phyloP scores from a whole-genome alignment of 2,329 filamentous ascomycete genomes.

The Penicillium sp. region DNA sequence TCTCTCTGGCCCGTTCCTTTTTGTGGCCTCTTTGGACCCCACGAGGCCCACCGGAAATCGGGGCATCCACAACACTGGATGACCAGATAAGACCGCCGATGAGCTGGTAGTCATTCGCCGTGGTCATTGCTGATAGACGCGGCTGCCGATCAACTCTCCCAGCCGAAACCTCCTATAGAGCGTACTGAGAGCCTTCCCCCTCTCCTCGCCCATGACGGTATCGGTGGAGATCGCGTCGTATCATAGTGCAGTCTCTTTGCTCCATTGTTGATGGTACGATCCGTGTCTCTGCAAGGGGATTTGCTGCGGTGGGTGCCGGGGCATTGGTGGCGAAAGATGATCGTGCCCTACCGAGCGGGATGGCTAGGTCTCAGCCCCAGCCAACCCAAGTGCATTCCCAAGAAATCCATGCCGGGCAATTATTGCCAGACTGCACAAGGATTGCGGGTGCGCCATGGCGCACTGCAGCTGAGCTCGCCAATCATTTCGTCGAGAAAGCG shows the following conservation, averaged over 20 bases:
- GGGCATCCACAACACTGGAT: constrained; percentile 20
- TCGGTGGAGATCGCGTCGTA: no score
- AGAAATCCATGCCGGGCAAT: not conserved
- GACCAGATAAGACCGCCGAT: constrained; percentile 26
- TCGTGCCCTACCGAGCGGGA: not conserved
- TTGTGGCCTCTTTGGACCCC: no score
- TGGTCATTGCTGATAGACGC: constrained; percentile 27
- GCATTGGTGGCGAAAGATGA: not conserved
- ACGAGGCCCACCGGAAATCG: constrained; percentile 13
- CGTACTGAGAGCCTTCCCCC: no score
- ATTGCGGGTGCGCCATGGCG: constrained; percentile 1
- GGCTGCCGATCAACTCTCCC: constrained; percentile 14
- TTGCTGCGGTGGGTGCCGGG: no score
- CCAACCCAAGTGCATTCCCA: not conserved
- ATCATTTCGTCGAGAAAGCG: not conserved
- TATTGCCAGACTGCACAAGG: not conserved
- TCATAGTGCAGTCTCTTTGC: no score
- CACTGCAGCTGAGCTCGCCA: not conserved
- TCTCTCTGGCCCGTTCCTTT: not conserved
- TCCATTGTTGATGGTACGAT: no score
- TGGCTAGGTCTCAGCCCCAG: not conserved
- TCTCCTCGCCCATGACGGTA: no score
- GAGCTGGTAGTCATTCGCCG: constrained; percentile 28
- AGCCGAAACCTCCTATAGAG: no score
- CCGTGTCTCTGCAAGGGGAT: no score